Conservation (phyloP, 2,329 filamentous ascomycete genomes). For the Claviceps maximensis region DNA sequence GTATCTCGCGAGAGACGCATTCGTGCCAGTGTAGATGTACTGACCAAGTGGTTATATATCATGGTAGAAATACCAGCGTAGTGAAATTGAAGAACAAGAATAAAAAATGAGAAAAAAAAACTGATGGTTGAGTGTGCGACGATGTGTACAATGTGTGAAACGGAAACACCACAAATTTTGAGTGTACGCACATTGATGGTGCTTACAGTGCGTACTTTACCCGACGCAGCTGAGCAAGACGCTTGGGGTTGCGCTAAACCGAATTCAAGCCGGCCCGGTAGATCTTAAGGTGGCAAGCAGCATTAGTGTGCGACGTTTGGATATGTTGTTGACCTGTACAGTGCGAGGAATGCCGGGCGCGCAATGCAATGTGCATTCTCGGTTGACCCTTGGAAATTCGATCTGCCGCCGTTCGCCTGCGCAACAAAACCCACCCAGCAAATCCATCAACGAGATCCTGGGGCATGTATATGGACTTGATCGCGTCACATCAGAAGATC, state of each 20-base stretch:
- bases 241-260: background rate
- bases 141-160: background rate
- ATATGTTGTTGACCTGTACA: background rate
- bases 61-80: conserved; percentile 8
- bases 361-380: too few species aligned
- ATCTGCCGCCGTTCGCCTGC: background rate
- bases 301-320: background rate
- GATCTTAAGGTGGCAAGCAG: too few species aligned
- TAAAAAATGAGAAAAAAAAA: background rate
- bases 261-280: background rate
- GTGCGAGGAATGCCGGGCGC: background rate
- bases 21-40: conserved; percentile 10
- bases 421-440: background rate
- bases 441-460: background rate
- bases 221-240: too few species aligned
- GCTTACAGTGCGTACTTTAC: too few species aligned
- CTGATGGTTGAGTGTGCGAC: background rate
- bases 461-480: background rate
- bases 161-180: background rate
- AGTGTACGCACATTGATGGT: background rate
- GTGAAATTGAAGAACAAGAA: conserved; percentile 7
- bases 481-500: background rate
- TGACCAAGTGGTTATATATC: conserved; percentile 17
- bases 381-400: background rate
- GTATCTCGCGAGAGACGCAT: conserved; percentile 4